Evolutionary conservation across 1,139 yeast species (phyloP), one percentile per base, ranked within the genome.

Genomic region (Kurtzmaniella quercitrusa): DNA sequence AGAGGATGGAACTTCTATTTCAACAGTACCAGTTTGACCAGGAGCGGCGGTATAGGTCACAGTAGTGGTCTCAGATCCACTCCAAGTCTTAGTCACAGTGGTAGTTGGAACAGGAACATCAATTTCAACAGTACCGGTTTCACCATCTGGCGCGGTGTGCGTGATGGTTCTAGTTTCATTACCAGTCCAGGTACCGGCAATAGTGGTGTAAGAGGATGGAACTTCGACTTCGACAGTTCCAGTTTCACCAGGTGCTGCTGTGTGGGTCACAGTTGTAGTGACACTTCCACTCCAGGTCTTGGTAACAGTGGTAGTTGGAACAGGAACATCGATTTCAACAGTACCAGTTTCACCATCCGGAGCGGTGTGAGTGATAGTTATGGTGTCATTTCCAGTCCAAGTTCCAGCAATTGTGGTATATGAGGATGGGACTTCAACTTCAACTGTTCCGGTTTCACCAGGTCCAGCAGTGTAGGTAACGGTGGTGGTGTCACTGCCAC

Each of bases 321-420:
- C 36, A 18, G 59, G 56, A 19, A 46, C 48, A 9, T 51, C 50
- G 20, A 49, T 46, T 36, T 47, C 41, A n/a, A 49, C 50, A 1
- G 57, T 55, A 15, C 44, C 48, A 3, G 58, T 55, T 8, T 46
- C 51, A 12, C 47, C 45, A 7, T 33, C 16, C 4, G 43, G 20
- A 35, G 42, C 43, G 9, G 39, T 23, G 4, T 23, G 37, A 11
- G 41, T 38, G 18, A 38, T 41, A 30, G 45, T 42, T 17, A 34
- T 36, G 33, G 41, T 38, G 11, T 22, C 39, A 12, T 40, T 15
- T 3, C 47, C 46, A 17, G 50, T 40, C 49, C 48, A 47, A 2
- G 48, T 44, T 2, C 26, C 15, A 16, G 55, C 46, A 8, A 37
- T 33, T 2, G 51, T 50, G 11, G 33, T 38, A 7, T 30, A 36